Evolutionary conservation across 164 flowering plant genomes (phyloP).

Genomic region (Liquidambar formosana): DNA sequence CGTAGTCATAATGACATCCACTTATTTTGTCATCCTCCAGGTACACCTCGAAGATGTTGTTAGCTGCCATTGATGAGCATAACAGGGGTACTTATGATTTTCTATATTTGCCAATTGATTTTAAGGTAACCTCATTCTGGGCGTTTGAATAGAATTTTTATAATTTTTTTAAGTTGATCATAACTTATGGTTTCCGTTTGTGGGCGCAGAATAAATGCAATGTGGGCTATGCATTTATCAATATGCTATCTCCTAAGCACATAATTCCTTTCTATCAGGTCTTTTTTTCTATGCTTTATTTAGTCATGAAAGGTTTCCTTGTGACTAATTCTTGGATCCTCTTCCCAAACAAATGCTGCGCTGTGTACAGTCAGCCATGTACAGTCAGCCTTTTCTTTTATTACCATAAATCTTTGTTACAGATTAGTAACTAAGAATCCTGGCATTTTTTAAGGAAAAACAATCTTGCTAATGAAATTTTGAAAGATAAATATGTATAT

Average conservation of each 20-base stretch:
- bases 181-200: constrained; percentile 18
- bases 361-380: not conserved
- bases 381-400: not conserved
- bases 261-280: constrained; percentile 88
- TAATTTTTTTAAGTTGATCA: constrained; percentile 7
- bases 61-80: constrained; percentile 83
- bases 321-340: not conserved
- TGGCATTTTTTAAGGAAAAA: not conserved
- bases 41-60: constrained; percentile 91
- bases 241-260: constrained; percentile 85
- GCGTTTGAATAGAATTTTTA: not conserved
- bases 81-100: constrained; percentile 86
- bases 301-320: not conserved
- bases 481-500: too few relatives aligned
- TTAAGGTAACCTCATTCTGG: constrained; percentile 57
- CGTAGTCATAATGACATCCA: not conserved
- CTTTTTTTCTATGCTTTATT: constrained; percentile 5
- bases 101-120: constrained; percentile 94
- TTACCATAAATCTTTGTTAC: not conserved
- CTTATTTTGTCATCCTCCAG: constrained; percentile 24
- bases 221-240: constrained; percentile 97
- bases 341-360: not conserved
- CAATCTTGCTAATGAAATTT: not conserved
- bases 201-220: constrained; percentile 95
- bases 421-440: not conserved